These are phyloP conservation scores for Sphaceloma murrayae DNA, from an alignment of 2,329 filamentous ascomycete genomes.

Conservation along the genomic window DNA sequence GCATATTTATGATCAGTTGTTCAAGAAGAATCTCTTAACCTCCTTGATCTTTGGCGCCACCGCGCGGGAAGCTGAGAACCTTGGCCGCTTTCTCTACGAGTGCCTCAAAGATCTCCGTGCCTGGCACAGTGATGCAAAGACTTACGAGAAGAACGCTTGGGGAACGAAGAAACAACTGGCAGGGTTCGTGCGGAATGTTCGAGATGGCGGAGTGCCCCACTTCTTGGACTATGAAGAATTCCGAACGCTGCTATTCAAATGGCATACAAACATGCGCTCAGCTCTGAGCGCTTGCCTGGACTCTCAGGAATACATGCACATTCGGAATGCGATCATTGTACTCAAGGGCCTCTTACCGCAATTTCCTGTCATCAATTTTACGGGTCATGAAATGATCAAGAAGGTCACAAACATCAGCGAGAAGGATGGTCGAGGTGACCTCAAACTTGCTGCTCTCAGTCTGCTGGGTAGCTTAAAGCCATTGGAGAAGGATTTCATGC, in stretches of 20 bases:
- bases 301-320: slow-evolving; percentile 90
- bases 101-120: slow-evolving; percentile 66
- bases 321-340: slow-evolving; percentile 86
- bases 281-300: slow-evolving; percentile 75
- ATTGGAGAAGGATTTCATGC: slow-evolving; percentile 58
- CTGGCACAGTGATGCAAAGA: slow-evolving; percentile 71
- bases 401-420: slow-evolving; percentile 54
- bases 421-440: slow-evolving; percentile 57
- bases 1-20: slow-evolving; percentile 72
- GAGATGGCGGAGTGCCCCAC: slow-evolving; percentile 57
- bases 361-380: slow-evolving; percentile 85
- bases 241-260: slow-evolving; percentile 73
- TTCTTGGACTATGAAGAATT: slow-evolving; percentile 81
- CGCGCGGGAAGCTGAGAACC: slow-evolving; percentile 78
- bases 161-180: slow-evolving; percentile 56
- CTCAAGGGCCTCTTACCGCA: slow-evolving; percentile 69
- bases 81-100: slow-evolving; percentile 84
- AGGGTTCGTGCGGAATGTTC: slow-evolving; percentile 69
- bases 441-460: slow-evolving; percentile 64
- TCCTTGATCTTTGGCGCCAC: slow-evolving; percentile 82
- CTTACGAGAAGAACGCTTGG: slow-evolving; percentile 76
- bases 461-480: slow-evolving; percentile 61
- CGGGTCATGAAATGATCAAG: slow-evolving; percentile 60
- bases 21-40: slow-evolving; percentile 70
- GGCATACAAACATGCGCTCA: slow-evolving; percentile 73